A percentile compares a stretch with the other conserved stretches of the same genome.
These are phyloP conservation scores for Chimonanthus praecox DNA, from an alignment of 164 flowering plant genomes.

Conservation along the genomic window DNA sequence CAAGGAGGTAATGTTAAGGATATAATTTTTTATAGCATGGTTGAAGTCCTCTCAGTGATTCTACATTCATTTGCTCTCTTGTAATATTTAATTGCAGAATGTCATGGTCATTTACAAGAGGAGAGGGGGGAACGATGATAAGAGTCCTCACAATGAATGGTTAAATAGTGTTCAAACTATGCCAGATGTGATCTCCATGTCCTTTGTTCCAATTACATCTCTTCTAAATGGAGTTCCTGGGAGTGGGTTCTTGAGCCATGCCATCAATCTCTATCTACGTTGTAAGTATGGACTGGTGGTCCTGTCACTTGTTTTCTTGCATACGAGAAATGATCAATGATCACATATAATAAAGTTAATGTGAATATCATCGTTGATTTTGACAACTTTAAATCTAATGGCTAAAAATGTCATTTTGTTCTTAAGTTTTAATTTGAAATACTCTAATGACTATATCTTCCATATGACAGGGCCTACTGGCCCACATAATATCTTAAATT, in stretches of 20 bases:
- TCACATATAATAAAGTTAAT: too few species aligned
- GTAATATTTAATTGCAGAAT: conserved; percentile 40
- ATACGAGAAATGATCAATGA: background rate
- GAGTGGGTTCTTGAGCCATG: conserved; percentile 96
- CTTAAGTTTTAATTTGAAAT: too few species aligned
- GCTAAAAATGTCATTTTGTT: too few species aligned
- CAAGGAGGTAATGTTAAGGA: conserved; percentile 53
- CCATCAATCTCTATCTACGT: conserved; percentile 86
- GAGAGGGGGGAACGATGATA: conserved; percentile 78
- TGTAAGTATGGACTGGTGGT: conserved; percentile 46
- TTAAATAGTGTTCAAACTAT: conserved; percentile 63
- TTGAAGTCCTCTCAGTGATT: conserved; percentile 1
- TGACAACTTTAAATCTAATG: too few species aligned
- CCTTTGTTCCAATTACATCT: conserved; percentile 90
- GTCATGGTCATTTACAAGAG: conserved; percentile 52
- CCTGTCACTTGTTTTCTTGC: background rate
- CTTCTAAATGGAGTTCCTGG: conserved; percentile 85
- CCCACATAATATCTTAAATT: too few species aligned
- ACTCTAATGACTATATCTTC: too few species aligned
- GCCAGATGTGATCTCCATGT: conserved; percentile 91
- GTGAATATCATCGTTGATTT: too few species aligned
- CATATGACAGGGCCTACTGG: too few species aligned
- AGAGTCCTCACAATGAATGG: conserved; percentile 65
- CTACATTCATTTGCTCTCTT: background rate
- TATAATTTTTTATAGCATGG: background rate